Percentiles rank a stretch among this genome's conserved stretches.
Conservation (phyloP, 2,329 filamentous ascomycete species). For the Acrocalymma vagum region DNA sequence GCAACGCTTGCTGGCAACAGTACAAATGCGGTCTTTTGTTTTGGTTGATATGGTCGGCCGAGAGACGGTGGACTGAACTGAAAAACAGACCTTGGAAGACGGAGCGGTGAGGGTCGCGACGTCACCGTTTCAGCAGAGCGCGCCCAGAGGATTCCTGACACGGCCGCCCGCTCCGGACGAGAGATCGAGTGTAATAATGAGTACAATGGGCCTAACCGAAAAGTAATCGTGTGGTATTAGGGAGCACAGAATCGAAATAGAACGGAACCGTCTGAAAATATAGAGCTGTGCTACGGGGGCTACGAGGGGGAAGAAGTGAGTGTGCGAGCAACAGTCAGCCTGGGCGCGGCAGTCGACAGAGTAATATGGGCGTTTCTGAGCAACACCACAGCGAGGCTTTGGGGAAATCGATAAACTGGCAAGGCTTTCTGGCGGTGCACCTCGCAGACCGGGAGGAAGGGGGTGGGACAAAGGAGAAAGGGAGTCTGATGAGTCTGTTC, state of each 20-base stretch:
- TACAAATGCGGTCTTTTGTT: conserved; percentile 20
- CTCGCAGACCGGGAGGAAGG: neutral
- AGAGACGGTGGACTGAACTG: conserved; percentile 19
- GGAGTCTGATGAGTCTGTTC: too few species aligned
- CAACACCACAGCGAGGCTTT: conserved; percentile 3
- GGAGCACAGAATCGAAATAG: conserved; percentile 10
- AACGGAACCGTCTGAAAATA: conserved; percentile 4
- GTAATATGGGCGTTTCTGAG: neutral
- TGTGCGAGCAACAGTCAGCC: neutral
- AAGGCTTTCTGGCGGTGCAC: too few species aligned
- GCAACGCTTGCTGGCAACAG: conserved; percentile 1
- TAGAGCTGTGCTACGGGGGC: conserved; percentile 1
- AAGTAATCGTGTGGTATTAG: too few species aligned
- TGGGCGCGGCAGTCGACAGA: conserved; percentile 1
- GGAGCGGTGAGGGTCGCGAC: conserved; percentile 28
- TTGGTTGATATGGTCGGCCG: conserved; percentile 7
- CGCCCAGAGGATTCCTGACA: conserved; percentile 4
- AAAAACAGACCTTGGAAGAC: too few species aligned
- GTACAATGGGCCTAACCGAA: too few species aligned
- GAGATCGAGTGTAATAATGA: conserved; percentile 4
- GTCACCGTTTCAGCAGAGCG: conserved; percentile 25
- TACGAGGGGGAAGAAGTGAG: neutral
- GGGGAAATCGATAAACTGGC: too few species aligned
- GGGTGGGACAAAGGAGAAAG: too few species aligned
- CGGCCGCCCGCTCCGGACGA: conserved; percentile 1